These are phyloP conservation scores for Musa itinerans DNA, from an alignment of 176 grass and related monocot genomes.

Conservation along the genomic window DNA sequence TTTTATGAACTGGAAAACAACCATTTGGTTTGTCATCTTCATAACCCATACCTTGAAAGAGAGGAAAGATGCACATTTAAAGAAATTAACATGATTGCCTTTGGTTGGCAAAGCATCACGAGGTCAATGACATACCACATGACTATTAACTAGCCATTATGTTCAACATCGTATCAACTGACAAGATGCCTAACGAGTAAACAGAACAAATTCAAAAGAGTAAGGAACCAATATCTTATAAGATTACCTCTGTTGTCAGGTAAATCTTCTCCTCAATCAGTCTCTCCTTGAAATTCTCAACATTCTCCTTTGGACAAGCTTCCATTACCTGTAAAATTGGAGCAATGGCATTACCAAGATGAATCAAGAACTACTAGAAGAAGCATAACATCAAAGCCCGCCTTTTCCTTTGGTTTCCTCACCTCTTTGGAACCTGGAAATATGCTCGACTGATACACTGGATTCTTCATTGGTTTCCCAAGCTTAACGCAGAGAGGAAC, in stretches of 20 bases:
- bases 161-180: neutral
- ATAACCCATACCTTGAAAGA: no score
- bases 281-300: constrained; percentile 41
- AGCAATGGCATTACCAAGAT: neutral
- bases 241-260: constrained; percentile 55
- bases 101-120: no score
- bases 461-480: constrained; percentile 39
- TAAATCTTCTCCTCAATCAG: constrained; percentile 77
- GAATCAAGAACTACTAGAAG: neutral
- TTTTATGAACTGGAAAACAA: no score
- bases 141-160: neutral
- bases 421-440: constrained; percentile 28
- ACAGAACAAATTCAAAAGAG: constrained; percentile 1
- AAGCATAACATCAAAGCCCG: neutral
- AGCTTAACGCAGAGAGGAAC: constrained; percentile 46
- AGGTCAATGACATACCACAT: neutral
- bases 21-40: no score
- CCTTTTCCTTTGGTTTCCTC: constrained; percentile 9
- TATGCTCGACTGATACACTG: constrained; percentile 37
- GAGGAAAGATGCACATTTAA: no score
- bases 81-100: no score
- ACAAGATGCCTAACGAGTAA: neutral
- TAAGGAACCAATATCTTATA: neutral
- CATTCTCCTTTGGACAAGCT: constrained; percentile 49
- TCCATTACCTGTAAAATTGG: constrained; percentile 49